Percentiles rank a stretch among this genome's conserved stretches.
Evolutionary conservation across 2,329 filamentous ascomycete species (phyloP).

Genomic region (Colletotrichum paranaense): DNA sequence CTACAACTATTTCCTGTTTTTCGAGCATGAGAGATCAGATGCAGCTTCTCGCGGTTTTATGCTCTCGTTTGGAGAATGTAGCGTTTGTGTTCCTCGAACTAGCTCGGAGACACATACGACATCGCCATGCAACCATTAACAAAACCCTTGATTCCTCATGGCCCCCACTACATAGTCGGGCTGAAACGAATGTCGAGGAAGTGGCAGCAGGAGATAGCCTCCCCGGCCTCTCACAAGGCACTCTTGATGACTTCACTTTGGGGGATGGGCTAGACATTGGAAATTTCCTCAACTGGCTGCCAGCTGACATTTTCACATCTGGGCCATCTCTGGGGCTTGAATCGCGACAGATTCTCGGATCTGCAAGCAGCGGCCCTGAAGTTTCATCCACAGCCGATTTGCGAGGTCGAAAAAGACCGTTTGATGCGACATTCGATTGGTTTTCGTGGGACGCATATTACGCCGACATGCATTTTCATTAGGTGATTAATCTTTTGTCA

Average conservation of each 20-base stretch:
- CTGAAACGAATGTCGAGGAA: background rate
- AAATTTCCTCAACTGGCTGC: conserved; percentile 14
- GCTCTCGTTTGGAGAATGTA: conserved; percentile 1
- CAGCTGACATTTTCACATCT: background rate
- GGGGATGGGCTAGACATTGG: background rate
- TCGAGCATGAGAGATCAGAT: conserved; percentile 19
- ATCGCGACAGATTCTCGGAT: background rate
- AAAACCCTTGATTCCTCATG: background rate
- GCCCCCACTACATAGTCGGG: background rate
- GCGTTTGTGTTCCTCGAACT: conserved; percentile 12
- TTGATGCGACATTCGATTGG: conserved; percentile 21
- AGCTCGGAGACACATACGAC: background rate
- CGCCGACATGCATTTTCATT: too few species aligned
- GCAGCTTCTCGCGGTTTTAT: background rate
- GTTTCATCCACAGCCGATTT: background rate
- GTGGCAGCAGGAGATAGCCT: background rate
- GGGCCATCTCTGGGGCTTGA: background rate
- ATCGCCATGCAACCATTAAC: background rate
- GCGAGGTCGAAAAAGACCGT: background rate
- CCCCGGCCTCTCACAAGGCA: too few species aligned
- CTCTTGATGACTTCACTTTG: background rate
- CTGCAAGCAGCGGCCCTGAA: too few species aligned
- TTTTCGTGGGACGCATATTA: conserved; percentile 24
- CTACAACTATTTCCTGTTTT: conserved; percentile 16
- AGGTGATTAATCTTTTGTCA: too few species aligned